A percentile compares a stretch with the other conserved stretches of the same genome.
Evolutionary conservation across 257 asterid genomes (phyloP).

Genomic region (Verbena officinalis): DNA sequence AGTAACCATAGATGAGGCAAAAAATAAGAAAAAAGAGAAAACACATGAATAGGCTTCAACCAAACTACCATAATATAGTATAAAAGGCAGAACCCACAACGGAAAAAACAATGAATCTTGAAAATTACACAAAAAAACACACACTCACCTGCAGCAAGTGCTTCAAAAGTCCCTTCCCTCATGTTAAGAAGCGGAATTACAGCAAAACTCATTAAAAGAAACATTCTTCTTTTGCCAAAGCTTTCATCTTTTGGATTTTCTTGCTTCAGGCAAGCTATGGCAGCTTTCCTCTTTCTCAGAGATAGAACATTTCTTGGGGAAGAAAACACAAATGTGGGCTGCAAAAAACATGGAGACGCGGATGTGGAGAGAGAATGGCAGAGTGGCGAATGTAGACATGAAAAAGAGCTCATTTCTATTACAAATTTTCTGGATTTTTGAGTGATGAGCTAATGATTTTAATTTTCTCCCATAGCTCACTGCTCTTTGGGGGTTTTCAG

Average conservation of each 20-base stretch:
- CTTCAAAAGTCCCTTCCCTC: slow-evolving; percentile 47
- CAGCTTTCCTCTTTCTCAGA: slow-evolving; percentile 38
- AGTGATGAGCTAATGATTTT: slow-evolving; percentile 32
- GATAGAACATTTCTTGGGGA: slow-evolving; percentile 40
- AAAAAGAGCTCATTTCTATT: slow-evolving; percentile 36
- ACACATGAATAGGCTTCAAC: neutral
- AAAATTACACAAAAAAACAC: slow-evolving; percentile 22
- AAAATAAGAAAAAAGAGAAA: neutral
- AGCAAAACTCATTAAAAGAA: slow-evolving; percentile 65
- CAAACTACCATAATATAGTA: neutral
- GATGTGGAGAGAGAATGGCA: slow-evolving; percentile 40
- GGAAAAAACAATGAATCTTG: slow-evolving; percentile 4
- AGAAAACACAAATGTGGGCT: slow-evolving; percentile 39
- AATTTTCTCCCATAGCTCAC: slow-evolving; percentile 24
- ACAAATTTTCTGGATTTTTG: slow-evolving; percentile 30
- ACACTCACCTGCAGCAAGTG: slow-evolving; percentile 39
- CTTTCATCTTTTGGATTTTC: slow-evolving; percentile 39
- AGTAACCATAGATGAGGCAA: neutral
- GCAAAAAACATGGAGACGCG: slow-evolving; percentile 37
- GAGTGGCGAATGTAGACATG: slow-evolving; percentile 40
- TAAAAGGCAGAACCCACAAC: neutral
- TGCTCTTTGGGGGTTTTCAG: slow-evolving; percentile 11
- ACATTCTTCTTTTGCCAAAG: slow-evolving; percentile 46
- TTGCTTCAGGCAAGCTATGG: slow-evolving; percentile 40
- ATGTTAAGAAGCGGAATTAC: slow-evolving; percentile 54